A percentile compares a stretch with the other conserved stretches of the same genome.
Evolutionary conservation across 2,329 filamentous ascomycete genomes (phyloP).

Genomic region (Laburnicola sp.): DNA sequence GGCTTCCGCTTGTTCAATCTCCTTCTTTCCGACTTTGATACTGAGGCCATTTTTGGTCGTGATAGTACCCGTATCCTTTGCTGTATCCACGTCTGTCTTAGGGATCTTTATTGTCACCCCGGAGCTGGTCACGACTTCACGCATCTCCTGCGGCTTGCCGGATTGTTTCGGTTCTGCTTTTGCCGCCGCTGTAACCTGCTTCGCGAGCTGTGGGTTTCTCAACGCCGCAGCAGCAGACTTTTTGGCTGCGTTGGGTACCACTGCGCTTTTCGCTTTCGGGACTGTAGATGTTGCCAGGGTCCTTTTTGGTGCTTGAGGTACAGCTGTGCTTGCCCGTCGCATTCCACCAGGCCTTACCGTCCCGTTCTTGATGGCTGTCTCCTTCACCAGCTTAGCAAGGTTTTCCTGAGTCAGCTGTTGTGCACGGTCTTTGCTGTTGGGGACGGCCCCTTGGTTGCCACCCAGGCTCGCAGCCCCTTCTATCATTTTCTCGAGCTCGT

Average conservation of each 20-base stretch:
- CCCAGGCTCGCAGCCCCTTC: slow-evolving; percentile 40
- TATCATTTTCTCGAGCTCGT: slow-evolving; percentile 44
- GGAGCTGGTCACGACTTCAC: slow-evolving; percentile 34
- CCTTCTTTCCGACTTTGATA: slow-evolving; percentile 37
- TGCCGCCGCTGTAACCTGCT: not conserved
- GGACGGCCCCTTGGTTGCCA: slow-evolving; percentile 33
- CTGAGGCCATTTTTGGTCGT: slow-evolving; percentile 34
- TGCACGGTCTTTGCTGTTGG: slow-evolving; percentile 29
- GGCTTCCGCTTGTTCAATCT: slow-evolving; percentile 37
- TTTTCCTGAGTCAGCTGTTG: slow-evolving; percentile 44
- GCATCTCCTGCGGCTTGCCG: slow-evolving; percentile 25
- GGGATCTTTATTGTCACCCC: slow-evolving; percentile 42
- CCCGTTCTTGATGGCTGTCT: slow-evolving; percentile 43
- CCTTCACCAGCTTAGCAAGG: slow-evolving; percentile 42
- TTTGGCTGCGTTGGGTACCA: slow-evolving; percentile 18
- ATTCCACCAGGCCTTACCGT: slow-evolving; percentile 37
- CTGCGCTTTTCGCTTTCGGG: slow-evolving; percentile 31
- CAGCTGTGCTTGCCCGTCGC: slow-evolving; percentile 34
- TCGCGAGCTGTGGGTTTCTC: slow-evolving; percentile 15
- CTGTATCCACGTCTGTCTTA: slow-evolving; percentile 32
- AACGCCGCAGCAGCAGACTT: slow-evolving; percentile 13
- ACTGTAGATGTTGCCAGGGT: slow-evolving; percentile 22
- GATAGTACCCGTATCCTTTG: slow-evolving; percentile 36
- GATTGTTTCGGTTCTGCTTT: slow-evolving; percentile 11
- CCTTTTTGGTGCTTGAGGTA: slow-evolving; percentile 30